Evolutionary conservation across 495 filamentous ascomycete species (phyloP).

Genomic region (Penicillium flavigenum): DNA sequence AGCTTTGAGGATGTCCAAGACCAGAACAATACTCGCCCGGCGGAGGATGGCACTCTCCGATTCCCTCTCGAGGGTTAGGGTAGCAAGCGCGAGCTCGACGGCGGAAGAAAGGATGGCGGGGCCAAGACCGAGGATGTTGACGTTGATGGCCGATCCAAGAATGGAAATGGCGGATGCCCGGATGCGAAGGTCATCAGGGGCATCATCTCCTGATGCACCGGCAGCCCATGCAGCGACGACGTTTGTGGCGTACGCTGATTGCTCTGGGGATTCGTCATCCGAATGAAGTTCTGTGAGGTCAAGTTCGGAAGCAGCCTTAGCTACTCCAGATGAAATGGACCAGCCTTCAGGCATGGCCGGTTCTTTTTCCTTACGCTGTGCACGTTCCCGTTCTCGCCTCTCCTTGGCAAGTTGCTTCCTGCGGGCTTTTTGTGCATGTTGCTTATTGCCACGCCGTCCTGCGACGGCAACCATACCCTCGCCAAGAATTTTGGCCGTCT

Average conservation of each 20-base stretch:
- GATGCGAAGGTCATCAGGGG: slow-evolving; percentile 72
- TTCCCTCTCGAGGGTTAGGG: slow-evolving; percentile 63
- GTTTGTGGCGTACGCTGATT: slow-evolving; percentile 55
- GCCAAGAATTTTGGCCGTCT: slow-evolving; percentile 53
- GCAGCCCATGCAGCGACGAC: slow-evolving; percentile 76
- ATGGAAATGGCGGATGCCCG: slow-evolving; percentile 77
- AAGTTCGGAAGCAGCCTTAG: slow-evolving; percentile 5
- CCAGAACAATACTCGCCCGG: slow-evolving; percentile 66
- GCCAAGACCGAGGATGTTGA: slow-evolving; percentile 62
- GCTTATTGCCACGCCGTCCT: slow-evolving; percentile 58
- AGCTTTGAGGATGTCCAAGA: slow-evolving; percentile 65
- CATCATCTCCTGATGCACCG: slow-evolving; percentile 50
- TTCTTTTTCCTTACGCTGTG: slow-evolving; percentile 39
- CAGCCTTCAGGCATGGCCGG: slow-evolving; percentile 32
- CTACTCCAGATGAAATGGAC: slow-evolving; percentile 28
- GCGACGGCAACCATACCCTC: slow-evolving; percentile 66
- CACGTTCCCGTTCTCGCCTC: slow-evolving; percentile 41
- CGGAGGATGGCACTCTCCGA: slow-evolving; percentile 69
- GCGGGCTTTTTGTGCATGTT: slow-evolving; percentile 54
- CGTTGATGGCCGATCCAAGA: slow-evolving; percentile 63
- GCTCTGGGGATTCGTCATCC: slow-evolving; percentile 45
- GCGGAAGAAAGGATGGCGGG: slow-evolving; percentile 52
- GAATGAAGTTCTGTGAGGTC: slow-evolving; percentile 33
- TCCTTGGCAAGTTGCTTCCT: slow-evolving; percentile 50
- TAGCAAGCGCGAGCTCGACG: slow-evolving; percentile 64